Evolutionary conservation across 2,329 filamentous ascomycete species (phyloP).

Genomic region (Claviceps digitariae): DNA sequence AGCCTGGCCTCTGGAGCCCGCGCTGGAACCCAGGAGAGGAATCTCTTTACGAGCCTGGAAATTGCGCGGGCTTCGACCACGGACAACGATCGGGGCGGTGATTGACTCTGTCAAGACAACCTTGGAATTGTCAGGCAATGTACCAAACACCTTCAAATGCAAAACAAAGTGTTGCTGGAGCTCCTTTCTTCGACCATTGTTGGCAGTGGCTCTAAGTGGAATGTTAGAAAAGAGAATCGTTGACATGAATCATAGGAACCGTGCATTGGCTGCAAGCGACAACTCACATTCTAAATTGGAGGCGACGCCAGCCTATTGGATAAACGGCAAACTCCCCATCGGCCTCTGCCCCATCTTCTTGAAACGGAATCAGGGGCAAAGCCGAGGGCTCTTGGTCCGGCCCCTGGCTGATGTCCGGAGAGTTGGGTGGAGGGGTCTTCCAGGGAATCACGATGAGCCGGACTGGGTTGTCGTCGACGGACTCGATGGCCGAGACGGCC

Average conservation of each 20-base stretch:
- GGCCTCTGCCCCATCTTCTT: slow-evolving; percentile 41
- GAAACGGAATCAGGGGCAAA: slow-evolving; percentile 58
- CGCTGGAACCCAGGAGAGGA: slow-evolving; percentile 65
- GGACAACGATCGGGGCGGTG: slow-evolving; percentile 85
- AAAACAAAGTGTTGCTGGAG: slow-evolving; percentile 93
- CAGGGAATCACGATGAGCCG: slow-evolving; percentile 94
- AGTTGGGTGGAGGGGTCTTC: slow-evolving; percentile 83
- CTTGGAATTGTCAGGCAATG: slow-evolving; percentile 70
- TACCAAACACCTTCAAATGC: slow-evolving; percentile 73
- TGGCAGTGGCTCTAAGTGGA: slow-evolving; percentile 63
- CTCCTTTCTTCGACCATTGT: slow-evolving; percentile 89
- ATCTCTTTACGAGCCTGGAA: slow-evolving; percentile 92
- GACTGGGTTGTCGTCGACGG: slow-evolving; percentile 80
- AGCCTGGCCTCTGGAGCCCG: slow-evolving; percentile 64
- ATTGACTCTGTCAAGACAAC: slow-evolving; percentile 69
- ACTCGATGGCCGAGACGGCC: slow-evolving; percentile 83
- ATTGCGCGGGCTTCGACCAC: slow-evolving; percentile 83
- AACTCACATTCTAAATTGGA: slow-evolving; percentile 74
- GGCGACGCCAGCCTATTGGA: slow-evolving; percentile 82
- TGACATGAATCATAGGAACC: too few relatives aligned
- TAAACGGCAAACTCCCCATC: slow-evolving; percentile 82
- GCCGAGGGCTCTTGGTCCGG: slow-evolving; percentile 76
- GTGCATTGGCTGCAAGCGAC: slow-evolving; percentile 21
- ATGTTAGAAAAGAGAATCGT: slow-evolving; percentile 14
- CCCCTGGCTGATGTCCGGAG: slow-evolving; percentile 48